Conservation (phyloP, 2,329 filamentous ascomycete species). For the Claviceps maximensis region DNA sequence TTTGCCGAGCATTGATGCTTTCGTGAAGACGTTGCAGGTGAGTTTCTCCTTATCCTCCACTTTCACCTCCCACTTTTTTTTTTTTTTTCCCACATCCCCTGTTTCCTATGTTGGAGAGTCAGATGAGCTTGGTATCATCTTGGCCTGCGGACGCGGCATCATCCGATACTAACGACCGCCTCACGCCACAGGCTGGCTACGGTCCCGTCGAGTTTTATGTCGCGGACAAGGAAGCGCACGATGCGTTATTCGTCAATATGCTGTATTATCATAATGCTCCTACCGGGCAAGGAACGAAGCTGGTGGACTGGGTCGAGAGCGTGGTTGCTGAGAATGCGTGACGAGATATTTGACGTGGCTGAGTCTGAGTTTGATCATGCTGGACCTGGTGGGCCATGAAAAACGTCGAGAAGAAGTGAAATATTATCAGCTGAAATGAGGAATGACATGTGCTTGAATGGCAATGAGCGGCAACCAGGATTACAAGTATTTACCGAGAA, state of each 20-base stretch:
- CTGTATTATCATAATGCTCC: constrained; percentile 6
- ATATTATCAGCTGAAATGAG: too few relatives aligned
- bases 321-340: background rate
- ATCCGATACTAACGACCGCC: background rate
- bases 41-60: background rate
- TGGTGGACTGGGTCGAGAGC: constrained; percentile 10
- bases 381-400: too few relatives aligned
- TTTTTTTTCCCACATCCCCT: background rate
- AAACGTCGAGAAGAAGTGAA: too few relatives aligned
- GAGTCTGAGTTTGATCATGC: too few relatives aligned
- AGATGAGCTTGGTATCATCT: background rate
- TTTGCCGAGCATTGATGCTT: constrained; percentile 7
- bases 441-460: too few relatives aligned
- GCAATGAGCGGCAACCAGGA: too few relatives aligned
- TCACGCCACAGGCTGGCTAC: constrained; percentile 2
- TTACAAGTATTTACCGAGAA: too few relatives aligned
- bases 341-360: too few relatives aligned
- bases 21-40: constrained; percentile 10
- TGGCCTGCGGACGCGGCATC: background rate
- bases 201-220: constrained; percentile 9
- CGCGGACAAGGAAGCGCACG: constrained; percentile 9
- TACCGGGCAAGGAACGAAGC: constrained; percentile 10
- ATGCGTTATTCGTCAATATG: constrained; percentile 10
- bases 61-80: background rate
- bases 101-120: background rate